A percentile compares a stretch with the other conserved stretches of the same genome.
Conservation (phyloP, 2,329 filamentous ascomycete genomes). For the Nothophaeocryptopus gaeumannii region DNA sequence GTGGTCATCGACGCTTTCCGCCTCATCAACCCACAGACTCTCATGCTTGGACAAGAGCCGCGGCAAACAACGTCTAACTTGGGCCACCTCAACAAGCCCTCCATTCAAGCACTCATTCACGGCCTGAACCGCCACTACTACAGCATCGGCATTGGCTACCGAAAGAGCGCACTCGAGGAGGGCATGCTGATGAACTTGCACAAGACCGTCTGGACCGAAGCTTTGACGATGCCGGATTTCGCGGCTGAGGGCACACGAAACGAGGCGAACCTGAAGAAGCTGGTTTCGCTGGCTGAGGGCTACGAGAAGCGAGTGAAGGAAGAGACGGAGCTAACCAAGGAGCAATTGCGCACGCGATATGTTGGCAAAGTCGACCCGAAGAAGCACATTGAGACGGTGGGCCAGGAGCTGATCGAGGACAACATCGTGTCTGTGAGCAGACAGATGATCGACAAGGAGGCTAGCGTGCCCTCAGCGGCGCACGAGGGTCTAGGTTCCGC, state of each 20-base stretch:
- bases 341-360: constrained; percentile 97
- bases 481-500: constrained; percentile 36
- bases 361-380: constrained; percentile 98
- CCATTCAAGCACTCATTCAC: constrained; percentile 98
- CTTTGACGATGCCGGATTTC: constrained; percentile 95
- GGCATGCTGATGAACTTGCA: constrained; percentile 99
- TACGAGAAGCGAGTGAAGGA: constrained; percentile 99
- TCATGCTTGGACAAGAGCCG: constrained; percentile 97
- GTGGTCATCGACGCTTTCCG: constrained; percentile 99
- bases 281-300: constrained; percentile 86
- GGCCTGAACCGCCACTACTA: constrained; percentile 99
- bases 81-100: constrained; percentile 97
- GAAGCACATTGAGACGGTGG: constrained; percentile 97
- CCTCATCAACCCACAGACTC: constrained; percentile 93
- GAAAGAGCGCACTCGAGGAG: constrained; percentile 93
- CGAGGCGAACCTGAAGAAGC: constrained; percentile 79
- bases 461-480: constrained; percentile 78
- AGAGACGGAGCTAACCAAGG: constrained; percentile 94
- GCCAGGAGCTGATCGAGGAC: constrained; percentile 95
- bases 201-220: constrained; percentile 99
- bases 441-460: constrained; percentile 99
- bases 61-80: constrained; percentile 97
- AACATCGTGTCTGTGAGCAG: constrained; percentile 98
- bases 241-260: constrained; percentile 78
- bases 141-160: constrained; percentile 96